These are phyloP conservation scores for Cadophora malorum DNA, from an alignment of 2,329 filamentous ascomycete genomes.

Conservation along the genomic window DNA sequence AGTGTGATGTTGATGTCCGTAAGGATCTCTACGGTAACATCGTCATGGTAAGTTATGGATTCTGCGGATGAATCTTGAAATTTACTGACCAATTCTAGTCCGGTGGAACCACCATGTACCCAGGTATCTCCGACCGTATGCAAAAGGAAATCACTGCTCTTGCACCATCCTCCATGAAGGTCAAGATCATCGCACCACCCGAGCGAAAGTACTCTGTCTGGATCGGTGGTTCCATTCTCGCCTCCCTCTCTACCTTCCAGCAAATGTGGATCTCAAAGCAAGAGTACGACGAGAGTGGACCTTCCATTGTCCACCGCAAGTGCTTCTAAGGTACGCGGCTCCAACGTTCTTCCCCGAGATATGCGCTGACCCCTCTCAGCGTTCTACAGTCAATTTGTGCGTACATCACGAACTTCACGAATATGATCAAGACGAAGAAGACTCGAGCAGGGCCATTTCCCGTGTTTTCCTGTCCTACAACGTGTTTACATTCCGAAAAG, in stretches of 20 bases:
- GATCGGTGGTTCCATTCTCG: constrained; percentile 99
- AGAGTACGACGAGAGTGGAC: constrained; percentile 99
- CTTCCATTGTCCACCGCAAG: constrained; percentile 99
- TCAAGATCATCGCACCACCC: constrained; percentile 99
- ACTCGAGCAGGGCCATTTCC: constrained; percentile 40
- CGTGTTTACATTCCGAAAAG: constrained; percentile 46
- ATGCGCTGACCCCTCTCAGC: constrained; percentile 24
- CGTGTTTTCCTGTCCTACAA: constrained; percentile 42
- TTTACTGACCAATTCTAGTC: constrained; percentile 63
- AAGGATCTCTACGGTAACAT: constrained; percentile 99
- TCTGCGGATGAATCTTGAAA: constrained; percentile 12
- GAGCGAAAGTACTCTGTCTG: constrained; percentile 99
- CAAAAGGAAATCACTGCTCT: constrained; percentile 99
- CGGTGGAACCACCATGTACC: constrained; percentile 99
- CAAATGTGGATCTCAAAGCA: constrained; percentile 99
- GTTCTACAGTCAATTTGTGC: constrained; percentile 39
- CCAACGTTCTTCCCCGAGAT: background rate
- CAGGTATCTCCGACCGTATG: constrained; percentile 99
- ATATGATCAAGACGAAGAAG: constrained; percentile 44
- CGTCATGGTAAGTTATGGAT: constrained; percentile 83
- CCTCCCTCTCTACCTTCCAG: constrained; percentile 99
- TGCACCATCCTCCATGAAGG: constrained; percentile 99
- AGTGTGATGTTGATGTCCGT: constrained; percentile 99
- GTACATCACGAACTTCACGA: constrained; percentile 45
- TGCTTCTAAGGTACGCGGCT: constrained; percentile 89